Base-by-base conservation (phyloP, 495 filamentous ascomycete genomes). In the Parathielavia appendiculata region DNA sequence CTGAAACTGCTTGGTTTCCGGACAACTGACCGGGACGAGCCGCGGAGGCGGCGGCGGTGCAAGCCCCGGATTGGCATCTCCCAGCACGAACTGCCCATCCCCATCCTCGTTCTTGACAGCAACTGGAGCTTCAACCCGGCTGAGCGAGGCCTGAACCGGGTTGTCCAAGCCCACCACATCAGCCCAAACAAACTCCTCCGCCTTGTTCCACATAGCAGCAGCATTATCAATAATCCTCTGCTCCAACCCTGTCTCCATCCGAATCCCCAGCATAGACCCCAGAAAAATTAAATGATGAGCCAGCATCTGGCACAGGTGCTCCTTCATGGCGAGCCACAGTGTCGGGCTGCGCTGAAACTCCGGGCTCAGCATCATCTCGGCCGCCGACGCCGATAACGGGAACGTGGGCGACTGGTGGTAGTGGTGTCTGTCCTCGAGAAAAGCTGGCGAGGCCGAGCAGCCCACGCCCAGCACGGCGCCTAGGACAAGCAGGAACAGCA, bases 271-370 rank as follows among this genome's bases (percentile, higher is more conserved):
- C 44, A 65, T 62, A 0, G 64, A 67, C 0, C 67, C 71, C 5
- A 74, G 51, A 35, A 62, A 73, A 9, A 72, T 63, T 26, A 73
- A 49, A 49, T 74, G 65, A 35, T 72, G 70, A 1, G 66, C 71
- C 26, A 74, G 60, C 58, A 68, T 74, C 57, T 71, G 70, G 41
- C 67, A 65, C 36, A 74, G 56, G 41, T 68, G 66, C 45, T 68
- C 67, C 57, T 69, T 66, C 59, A 67, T 74, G 35, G 65, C 58
- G 26, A 72, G 35, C 68, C 68, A 70, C 17, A 69, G 57, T 10
- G 69, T 72, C 36, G 69, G 69, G 50, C 66, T 72, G 20, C 64
- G 56, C 32, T 63, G 66, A 20, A 67, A 63, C 19, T 64, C 59
- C 14, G 43, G 23, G 35, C 26, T 40, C 4, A 51, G 46, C 55